These are phyloP conservation scores for Apostasia shenzhenica DNA, from an alignment of 106 monocot genomes.

Conservation along the genomic window DNA sequence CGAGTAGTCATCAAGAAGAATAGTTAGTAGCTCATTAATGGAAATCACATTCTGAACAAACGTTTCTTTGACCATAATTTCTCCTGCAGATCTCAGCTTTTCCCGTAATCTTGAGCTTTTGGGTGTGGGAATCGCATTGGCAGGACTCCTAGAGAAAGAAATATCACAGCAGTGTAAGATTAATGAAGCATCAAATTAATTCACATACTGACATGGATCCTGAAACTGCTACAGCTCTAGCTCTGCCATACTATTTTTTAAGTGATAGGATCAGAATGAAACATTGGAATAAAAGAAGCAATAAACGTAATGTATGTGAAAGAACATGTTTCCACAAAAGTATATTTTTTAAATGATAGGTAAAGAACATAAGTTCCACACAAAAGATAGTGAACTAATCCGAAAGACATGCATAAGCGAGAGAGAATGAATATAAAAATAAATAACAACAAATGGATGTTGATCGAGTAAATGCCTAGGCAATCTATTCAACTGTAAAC, in stretches of 20 bases:
- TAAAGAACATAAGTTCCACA: no score
- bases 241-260: not conserved
- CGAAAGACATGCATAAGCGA: no score
- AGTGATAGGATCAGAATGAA: no score
- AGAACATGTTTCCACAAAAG: no score
- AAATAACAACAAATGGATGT: no score
- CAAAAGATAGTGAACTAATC: no score
- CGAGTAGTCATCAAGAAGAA: conserved; percentile 44
- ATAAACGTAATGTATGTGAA: no score
- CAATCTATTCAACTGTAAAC: no score
- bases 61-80: conserved; percentile 72
- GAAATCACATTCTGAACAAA: conserved; percentile 65
- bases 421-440: no score
- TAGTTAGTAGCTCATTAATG: conserved; percentile 56
- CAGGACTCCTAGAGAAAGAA: conserved; percentile 36
- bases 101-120: conserved; percentile 72
- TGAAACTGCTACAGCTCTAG: not conserved
- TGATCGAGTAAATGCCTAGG: no score
- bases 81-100: conserved; percentile 83
- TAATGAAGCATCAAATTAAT: not conserved
- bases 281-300: no score
- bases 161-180: not conserved
- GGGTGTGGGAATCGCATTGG: conserved; percentile 37
- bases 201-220: not conserved
- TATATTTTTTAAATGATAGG: no score